Conservation (phyloP, 139 green algal species). For the Tetraselmis striata region DNA sequence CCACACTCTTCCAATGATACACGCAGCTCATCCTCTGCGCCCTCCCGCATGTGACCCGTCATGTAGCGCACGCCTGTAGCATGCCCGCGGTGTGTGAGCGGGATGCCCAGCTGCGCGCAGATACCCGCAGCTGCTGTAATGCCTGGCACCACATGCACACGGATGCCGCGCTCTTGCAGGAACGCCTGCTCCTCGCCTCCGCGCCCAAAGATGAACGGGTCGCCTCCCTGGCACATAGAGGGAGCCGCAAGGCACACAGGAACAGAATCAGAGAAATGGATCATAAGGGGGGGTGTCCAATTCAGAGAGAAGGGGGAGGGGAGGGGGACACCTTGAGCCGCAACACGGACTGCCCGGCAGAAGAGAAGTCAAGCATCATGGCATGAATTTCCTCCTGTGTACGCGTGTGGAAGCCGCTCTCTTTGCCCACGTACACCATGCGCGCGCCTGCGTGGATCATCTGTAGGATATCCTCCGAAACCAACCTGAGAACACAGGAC, state of each 20-base stretch:
- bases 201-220: constrained; percentile 92
- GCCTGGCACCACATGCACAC: no score
- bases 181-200: constrained; percentile 79
- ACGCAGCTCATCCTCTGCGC: constrained; percentile 64
- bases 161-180: constrained; percentile 24
- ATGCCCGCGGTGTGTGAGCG: constrained; percentile 90
- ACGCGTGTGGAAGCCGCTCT: constrained; percentile 85
- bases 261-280: no score
- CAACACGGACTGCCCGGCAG: constrained; percentile 64
- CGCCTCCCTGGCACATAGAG: no score
- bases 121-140: no score
- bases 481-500: constrained; percentile 63
- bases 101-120: constrained; percentile 78
- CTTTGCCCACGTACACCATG: constrained; percentile 98
- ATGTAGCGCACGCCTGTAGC: constrained; percentile 85
- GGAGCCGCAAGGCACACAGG: no score
- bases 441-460: constrained; percentile 59
- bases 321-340: no score
- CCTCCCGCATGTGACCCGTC: constrained; percentile 85
- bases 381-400: constrained; percentile 91
- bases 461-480: constrained; percentile 84
- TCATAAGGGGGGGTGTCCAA: no score
- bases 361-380: constrained; percentile 83
- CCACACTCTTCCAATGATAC: constrained; percentile 33
- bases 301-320: no score